Conservation (phyloP, 768 basidiomycete species). For the Amanita rubescens region DNA sequence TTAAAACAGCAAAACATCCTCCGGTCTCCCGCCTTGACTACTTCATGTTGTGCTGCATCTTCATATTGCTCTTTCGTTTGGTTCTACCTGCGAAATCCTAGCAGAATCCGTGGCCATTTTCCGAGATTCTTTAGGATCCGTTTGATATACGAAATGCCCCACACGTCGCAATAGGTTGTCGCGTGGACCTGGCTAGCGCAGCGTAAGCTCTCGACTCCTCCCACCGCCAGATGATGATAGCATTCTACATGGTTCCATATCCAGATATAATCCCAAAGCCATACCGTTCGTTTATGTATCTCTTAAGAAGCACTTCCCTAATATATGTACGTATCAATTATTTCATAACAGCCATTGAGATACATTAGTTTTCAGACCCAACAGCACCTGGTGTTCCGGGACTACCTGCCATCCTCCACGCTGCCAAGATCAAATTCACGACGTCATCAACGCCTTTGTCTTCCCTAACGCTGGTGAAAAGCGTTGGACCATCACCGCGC, state of each 20-base stretch:
- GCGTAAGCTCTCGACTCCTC: not conserved
- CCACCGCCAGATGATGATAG: not conserved
- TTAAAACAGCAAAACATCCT: not conserved
- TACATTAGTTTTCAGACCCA: constrained; percentile 24
- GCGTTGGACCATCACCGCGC: constrained; percentile 90
- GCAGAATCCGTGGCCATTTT: constrained; percentile 4
- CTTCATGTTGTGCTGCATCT: not conserved
- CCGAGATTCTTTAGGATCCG: constrained; percentile 13
- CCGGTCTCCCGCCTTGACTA: not conserved
- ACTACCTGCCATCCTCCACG: constrained; percentile 81
- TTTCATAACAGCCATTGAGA: not conserved
- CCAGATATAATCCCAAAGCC: too few relatives aligned
- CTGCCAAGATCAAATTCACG: constrained; percentile 71
- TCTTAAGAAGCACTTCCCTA: not conserved
- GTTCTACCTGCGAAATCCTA: constrained; percentile 5
- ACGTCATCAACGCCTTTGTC: constrained; percentile 76
- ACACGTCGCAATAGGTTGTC: not conserved
- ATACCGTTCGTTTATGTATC: too few relatives aligned
- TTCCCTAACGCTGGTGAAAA: constrained; percentile 83
- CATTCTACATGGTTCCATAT: too few relatives aligned
- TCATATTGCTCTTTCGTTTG: constrained; percentile 7
- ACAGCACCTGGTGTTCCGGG: constrained; percentile 54
- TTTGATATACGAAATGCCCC: constrained; percentile 3
- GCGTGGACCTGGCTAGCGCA: too few relatives aligned
- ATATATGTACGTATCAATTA: not conserved